Base-by-base conservation (phyloP, 1,284 basidiomycete species). In the Moesziomyces antarcticus region DNA sequence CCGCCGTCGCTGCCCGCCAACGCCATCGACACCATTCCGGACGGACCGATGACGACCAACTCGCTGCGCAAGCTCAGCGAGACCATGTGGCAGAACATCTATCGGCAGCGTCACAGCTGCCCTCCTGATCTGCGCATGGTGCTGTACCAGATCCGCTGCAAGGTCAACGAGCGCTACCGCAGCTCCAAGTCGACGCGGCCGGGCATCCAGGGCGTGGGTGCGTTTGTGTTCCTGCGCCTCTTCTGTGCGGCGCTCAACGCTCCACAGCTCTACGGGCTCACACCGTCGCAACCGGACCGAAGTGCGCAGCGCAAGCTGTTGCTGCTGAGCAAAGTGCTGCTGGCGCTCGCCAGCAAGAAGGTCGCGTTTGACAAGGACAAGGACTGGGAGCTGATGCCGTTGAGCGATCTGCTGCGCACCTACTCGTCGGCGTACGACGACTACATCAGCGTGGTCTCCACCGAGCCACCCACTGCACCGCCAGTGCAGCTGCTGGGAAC, bases 201-300 rank as follows among this genome's bases (percentile, higher is more conserved):
- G 5, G 79, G 79, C 21, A 75, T 76, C 22, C 79, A 81, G 47
- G 76, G 70, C 40, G 76, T 81, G 1, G 78, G 79, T 27, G 74
- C 79, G 4, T 80, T 81, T 35, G 77, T 78, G 25, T 81, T 81
- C 49, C 54, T 81, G 35, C 70, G 79, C 6, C 66, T 81, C 20
- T 77, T 81, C 41, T 81, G 78, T 49, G 78, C 79, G 13, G 75
- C 79, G 0, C 79, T 81, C 55, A 76, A 75, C 21, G 54, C 76
- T 14, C 78, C 79, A 9, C 73, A 81, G 56, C 63, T 78, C 30
- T 81, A 78, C 42, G 79, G 79, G 20, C 54, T 81, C 33, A 72
- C 74, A 14, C 51, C 67, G 1, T 64, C 50, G 45, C 72, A 68
- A 24, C 69, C 63, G 14, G 37, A 59, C 52, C 37, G 75, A 58